A percentile compares a stretch with the other conserved stretches of the same genome.
Evolutionary conservation across 768 basidiomycete genomes (phyloP).

Genomic region (Dacryopinax spathularia): DNA sequence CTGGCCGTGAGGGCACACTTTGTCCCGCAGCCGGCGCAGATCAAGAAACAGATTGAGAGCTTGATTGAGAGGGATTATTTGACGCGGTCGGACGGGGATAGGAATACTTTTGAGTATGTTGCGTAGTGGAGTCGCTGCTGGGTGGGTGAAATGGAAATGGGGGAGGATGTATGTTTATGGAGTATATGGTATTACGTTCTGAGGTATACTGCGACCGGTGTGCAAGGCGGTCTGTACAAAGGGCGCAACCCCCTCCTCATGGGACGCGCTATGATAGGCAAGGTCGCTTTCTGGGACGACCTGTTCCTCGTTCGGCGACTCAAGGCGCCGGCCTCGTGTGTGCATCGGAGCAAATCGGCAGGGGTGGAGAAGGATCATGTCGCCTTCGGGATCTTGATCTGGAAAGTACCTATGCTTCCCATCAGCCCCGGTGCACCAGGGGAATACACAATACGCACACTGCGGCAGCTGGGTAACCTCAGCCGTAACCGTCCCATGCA

Average conservation of each 20-base stretch:
- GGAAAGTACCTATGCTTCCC: constrained; percentile 51
- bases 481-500: constrained; percentile 56
- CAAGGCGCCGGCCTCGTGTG: too few relatives aligned
- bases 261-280: too few relatives aligned
- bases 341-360: not conserved
- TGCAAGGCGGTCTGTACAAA: too few relatives aligned
- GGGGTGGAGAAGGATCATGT: not conserved
- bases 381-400: constrained; percentile 61
- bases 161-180: not conserved
- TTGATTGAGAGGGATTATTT: constrained; percentile 53
- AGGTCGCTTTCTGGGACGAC: too few relatives aligned
- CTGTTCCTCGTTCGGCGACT: too few relatives aligned
- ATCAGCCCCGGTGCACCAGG: not conserved
- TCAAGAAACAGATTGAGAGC: constrained; percentile 71
- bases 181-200: not conserved
- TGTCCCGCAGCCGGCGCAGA: constrained; percentile 63
- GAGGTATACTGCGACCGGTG: too few relatives aligned
- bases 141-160: not conserved
- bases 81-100: constrained; percentile 57
- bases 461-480: constrained; percentile 74
- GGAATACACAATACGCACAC: constrained; percentile 37
- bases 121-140: constrained; percentile 32
- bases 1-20: constrained; percentile 82
- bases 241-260: too few relatives aligned
- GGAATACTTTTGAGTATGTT: constrained; percentile 61